Percentiles rank a stretch among this genome's conserved stretches.
Evolutionary conservation across 495 filamentous ascomycete genomes (phyloP).

Genomic region (Penicillium canariense): DNA sequence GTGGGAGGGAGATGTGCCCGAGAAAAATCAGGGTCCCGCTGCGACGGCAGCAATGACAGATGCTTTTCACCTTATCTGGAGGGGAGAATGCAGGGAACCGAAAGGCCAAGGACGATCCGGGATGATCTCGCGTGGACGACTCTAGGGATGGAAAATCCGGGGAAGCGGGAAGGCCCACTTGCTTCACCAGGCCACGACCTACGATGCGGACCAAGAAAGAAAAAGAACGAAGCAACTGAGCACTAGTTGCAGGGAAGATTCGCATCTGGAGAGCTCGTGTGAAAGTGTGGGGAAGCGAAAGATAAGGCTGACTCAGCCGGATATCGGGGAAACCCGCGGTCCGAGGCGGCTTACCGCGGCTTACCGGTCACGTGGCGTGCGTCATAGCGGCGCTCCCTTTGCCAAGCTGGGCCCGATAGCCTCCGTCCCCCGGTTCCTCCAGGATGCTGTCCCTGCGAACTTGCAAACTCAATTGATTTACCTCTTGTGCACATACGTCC

Average conservation of each 20-base stretch:
- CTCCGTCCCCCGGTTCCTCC: conserved; percentile 2
- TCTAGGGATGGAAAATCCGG: neutral
- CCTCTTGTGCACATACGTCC: neutral
- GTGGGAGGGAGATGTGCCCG: conserved; percentile 33
- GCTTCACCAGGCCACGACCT: neutral
- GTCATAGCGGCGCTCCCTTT: conserved; percentile 11
- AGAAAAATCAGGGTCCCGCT: conserved; percentile 14
- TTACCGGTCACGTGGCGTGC: conserved; percentile 15
- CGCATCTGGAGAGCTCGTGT: conserved; percentile 1
- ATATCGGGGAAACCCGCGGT: conserved; percentile 4
- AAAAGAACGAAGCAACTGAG: conserved; percentile 3
- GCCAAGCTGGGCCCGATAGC: conserved; percentile 1
- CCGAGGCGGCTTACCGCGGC: conserved; percentile 21
- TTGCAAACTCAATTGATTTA: conserved; percentile 2
- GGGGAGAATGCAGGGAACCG: conserved; percentile 5
- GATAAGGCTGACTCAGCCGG: conserved; percentile 27
- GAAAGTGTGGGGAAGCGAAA: conserved; percentile 26
- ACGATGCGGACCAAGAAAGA: neutral
- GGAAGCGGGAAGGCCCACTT: conserved; percentile 5
- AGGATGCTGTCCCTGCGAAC: neutral
- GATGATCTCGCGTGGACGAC: conserved; percentile 3
- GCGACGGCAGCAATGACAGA: conserved; percentile 16
- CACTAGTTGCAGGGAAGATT: conserved; percentile 6
- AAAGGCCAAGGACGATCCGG: conserved; percentile 9
- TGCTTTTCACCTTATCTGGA: neutral